Conservation (phyloP, 495 filamentous ascomycete species). For the Neurospora sp. region DNA sequence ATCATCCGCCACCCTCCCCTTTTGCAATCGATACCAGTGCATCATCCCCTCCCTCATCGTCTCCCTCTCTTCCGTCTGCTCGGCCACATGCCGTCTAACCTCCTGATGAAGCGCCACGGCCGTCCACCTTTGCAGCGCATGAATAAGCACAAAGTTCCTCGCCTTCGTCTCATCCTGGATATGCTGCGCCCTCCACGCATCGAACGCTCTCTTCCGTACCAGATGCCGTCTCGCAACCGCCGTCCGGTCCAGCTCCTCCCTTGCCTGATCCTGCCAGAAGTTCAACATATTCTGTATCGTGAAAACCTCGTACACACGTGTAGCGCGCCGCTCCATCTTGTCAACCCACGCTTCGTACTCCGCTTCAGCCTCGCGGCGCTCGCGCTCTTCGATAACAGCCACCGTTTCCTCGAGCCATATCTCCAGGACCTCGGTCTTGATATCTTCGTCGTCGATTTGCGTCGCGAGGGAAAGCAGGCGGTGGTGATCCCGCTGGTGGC, state of each 20-base stretch:
- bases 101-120: slow-evolving; percentile 17
- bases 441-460: slow-evolving; percentile 15
- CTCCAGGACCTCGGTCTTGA: slow-evolving; percentile 14
- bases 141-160: slow-evolving; percentile 49
- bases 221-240: slow-evolving; percentile 56
- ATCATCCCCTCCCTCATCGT: slow-evolving; percentile 7
- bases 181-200: slow-evolving; percentile 67
- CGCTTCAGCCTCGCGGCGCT: slow-evolving; percentile 9
- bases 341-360: slow-evolving; percentile 14
- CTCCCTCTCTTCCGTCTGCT: slow-evolving; percentile 8
- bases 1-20: slow-evolving; percentile 15
- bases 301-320: slow-evolving; percentile 19
- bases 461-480: slow-evolving; percentile 3
- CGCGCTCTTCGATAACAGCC: slow-evolving; percentile 1
- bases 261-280: slow-evolving; percentile 14
- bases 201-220: slow-evolving; percentile 63
- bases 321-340: slow-evolving; percentile 21
- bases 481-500: slow-evolving; percentile 1
- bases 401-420: slow-evolving; percentile 16
- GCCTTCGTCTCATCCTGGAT: slow-evolving; percentile 64
- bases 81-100: slow-evolving; percentile 15
- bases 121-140: slow-evolving; percentile 23
- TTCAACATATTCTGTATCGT: slow-evolving; percentile 12
- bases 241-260: slow-evolving; percentile 34
- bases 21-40: slow-evolving; percentile 2